Percentiles rank a stretch among this genome's conserved stretches.
Evolutionary conservation across 2,329 filamentous ascomycete genomes (phyloP).

Genomic region (Ceratocystis huliohia): DNA sequence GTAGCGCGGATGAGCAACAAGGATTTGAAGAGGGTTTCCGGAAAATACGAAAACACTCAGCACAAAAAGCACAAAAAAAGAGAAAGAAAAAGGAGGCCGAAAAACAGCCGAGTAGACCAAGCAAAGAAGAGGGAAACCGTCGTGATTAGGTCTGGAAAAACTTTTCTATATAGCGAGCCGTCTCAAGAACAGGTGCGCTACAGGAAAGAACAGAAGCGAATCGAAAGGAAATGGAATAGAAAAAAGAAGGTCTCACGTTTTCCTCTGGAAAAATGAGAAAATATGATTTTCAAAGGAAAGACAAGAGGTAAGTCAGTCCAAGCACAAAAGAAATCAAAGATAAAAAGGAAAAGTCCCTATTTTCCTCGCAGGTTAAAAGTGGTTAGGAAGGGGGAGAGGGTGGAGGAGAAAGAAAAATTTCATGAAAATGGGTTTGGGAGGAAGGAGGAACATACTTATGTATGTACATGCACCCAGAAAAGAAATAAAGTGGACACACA

Average conservation of each 20-base stretch:
- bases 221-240: constrained; percentile 31
- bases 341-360: constrained; percentile 17
- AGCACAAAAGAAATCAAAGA: constrained; percentile 20
- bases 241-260: constrained; percentile 30
- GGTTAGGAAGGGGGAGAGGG: constrained; percentile 24
- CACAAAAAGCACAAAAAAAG: not conserved
- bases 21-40: not conserved
- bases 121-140: not conserved
- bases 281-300: constrained; percentile 23
- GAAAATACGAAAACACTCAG: not conserved
- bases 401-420: constrained; percentile 26
- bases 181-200: constrained; percentile 13
- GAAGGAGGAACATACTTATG: constrained; percentile 21
- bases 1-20: constrained; percentile 2
- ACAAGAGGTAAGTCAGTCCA: constrained; percentile 21
- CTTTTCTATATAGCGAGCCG: constrained; percentile 17
- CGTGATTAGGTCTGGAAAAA: constrained; percentile 1
- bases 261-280: constrained; percentile 37
- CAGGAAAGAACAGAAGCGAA: constrained; percentile 23
- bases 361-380: constrained; percentile 23
- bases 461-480: constrained; percentile 21
- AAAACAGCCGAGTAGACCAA: not conserved
- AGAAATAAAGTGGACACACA: constrained; percentile 27
- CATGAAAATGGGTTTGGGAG: constrained; percentile 15
- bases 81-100: not conserved